Evolutionary conservation across 257 asterid species (phyloP).

Genomic region (Echium plantagineum): DNA sequence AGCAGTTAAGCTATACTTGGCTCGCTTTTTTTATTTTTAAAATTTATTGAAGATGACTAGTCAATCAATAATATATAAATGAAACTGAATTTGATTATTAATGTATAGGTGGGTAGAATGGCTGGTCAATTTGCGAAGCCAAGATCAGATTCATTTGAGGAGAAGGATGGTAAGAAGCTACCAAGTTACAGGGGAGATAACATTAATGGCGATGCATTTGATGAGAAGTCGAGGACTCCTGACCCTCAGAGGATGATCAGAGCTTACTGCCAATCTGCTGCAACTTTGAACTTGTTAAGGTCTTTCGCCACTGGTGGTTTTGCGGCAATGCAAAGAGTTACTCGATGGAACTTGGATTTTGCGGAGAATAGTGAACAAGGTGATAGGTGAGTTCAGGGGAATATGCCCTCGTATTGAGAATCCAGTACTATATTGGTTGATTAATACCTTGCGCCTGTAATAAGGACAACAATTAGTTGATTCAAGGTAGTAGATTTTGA

Average conservation of each 20-base stretch:
- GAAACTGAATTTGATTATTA: slow-evolving; percentile 6
- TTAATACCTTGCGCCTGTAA: too few relatives aligned
- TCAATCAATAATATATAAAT: not conserved
- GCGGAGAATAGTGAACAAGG: slow-evolving; percentile 82
- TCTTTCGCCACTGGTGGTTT: slow-evolving; percentile 82
- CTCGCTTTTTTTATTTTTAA: too few relatives aligned
- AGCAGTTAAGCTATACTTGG: not conserved
- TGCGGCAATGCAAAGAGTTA: slow-evolving; percentile 79
- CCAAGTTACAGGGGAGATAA: slow-evolving; percentile 84
- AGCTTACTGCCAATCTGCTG: slow-evolving; percentile 78
- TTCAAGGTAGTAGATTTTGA: not conserved
- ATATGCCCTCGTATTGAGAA: too few relatives aligned
- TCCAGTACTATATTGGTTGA: too few relatives aligned
- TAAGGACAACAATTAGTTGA: too few relatives aligned
- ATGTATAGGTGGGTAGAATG: slow-evolving; percentile 69
- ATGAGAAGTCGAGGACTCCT: slow-evolving; percentile 54
- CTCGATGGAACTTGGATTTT: slow-evolving; percentile 77
- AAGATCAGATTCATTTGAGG: slow-evolving; percentile 63
- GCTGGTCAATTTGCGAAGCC: slow-evolving; percentile 93
- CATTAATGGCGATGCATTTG: slow-evolving; percentile 66
- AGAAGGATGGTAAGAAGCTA: slow-evolving; percentile 59
- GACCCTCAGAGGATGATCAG: slow-evolving; percentile 83
- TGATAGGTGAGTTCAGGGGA: slow-evolving; percentile 38
- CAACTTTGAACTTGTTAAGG: slow-evolving; percentile 70
- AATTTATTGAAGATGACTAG: not conserved